A percentile compares a stretch with the other conserved stretches of the same genome.
phyloP scores from a whole-genome alignment of 2,329 filamentous ascomycete genomes.

The Neurospora crassa region DNA sequence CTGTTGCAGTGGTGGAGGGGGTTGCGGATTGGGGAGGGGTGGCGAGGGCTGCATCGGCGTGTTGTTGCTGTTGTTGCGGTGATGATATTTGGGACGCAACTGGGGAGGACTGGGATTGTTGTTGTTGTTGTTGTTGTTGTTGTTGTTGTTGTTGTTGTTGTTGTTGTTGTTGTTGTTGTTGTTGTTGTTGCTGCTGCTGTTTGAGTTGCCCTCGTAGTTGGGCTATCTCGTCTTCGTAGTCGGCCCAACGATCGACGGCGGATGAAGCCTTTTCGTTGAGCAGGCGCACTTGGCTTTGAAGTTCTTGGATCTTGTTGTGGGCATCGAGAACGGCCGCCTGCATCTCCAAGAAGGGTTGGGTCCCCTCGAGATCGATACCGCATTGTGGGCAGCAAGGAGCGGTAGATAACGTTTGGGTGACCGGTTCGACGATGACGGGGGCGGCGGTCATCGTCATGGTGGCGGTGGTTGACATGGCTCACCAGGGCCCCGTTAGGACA shows the following conservation, averaged over 20 bases:
- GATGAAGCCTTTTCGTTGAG: slow-evolving; percentile 57
- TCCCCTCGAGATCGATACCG: slow-evolving; percentile 30
- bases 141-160: slow-evolving; percentile 8
- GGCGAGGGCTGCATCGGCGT: slow-evolving; percentile 14
- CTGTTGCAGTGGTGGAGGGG: slow-evolving; percentile 17
- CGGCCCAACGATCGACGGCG: slow-evolving; percentile 56
- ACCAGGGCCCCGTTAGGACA: neutral
- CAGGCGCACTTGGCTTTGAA: slow-evolving; percentile 60
- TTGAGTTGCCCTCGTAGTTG: slow-evolving; percentile 35
- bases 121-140: neutral
- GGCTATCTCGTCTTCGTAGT: slow-evolving; percentile 72
- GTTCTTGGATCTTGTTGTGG: slow-evolving; percentile 54
- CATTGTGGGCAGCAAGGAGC: slow-evolving; percentile 40
- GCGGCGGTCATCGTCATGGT: slow-evolving; percentile 5
- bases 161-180: neutral
- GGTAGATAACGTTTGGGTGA: slow-evolving; percentile 10
- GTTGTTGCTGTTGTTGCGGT: slow-evolving; percentile 14
- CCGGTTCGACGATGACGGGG: neutral
- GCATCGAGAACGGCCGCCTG: slow-evolving; percentile 39
- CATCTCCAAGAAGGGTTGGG: slow-evolving; percentile 23
- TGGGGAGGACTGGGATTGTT: neutral
- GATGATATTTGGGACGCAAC: neutral
- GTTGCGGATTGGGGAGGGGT: slow-evolving; percentile 17
- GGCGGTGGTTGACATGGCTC: slow-evolving; percentile 7
- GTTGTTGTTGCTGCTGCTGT: slow-evolving; percentile 8